Conservation (phyloP, 352 stramenopile genomes). For the Achlya hypogyna region DNA sequence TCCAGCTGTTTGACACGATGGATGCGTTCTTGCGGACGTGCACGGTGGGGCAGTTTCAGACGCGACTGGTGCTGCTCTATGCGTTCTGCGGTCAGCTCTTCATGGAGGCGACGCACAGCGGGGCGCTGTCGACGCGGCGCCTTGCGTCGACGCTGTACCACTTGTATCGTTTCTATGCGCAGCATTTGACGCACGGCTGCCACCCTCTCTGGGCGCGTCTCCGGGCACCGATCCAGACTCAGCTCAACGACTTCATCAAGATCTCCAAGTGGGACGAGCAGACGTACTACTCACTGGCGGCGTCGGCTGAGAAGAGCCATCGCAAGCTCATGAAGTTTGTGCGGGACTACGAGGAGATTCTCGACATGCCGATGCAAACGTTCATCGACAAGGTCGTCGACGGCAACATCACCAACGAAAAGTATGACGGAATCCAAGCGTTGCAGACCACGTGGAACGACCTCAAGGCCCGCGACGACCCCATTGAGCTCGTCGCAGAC, state of each 20-base stretch:
- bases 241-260: conserved; percentile 97
- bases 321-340: conserved; percentile 98
- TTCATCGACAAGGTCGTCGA: conserved; percentile 85
- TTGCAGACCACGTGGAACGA: conserved; percentile 62
- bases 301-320: conserved; percentile 97
- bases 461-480: conserved; percentile 27
- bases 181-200: conserved; percentile 67
- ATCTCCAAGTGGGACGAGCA: conserved; percentile 99
- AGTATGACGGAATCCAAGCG: conserved; percentile 51
- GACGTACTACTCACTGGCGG: conserved; percentile 97
- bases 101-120: conserved; percentile 51
- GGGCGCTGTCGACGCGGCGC: conserved; percentile 25
- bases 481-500: conserved; percentile 6
- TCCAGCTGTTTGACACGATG: conserved; percentile 79
- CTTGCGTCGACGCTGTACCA: conserved; percentile 87
- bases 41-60: conserved; percentile 87
- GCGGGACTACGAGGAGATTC: conserved; percentile 79
- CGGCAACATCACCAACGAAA: conserved; percentile 67
- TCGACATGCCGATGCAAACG: conserved; percentile 71
- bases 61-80: conserved; percentile 82
- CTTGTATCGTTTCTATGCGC: conserved; percentile 92
- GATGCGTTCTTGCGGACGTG: conserved; percentile 88
- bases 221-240: conserved; percentile 91
- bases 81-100: conserved; percentile 81
- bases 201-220: conserved; percentile 60